A percentile compares a stretch with the other conserved stretches of the same genome.
These are phyloP conservation scores for Rhodosporidiobolus odoratus DNA, from an alignment of 768 basidiomycete species.

Conservation along the genomic window DNA sequence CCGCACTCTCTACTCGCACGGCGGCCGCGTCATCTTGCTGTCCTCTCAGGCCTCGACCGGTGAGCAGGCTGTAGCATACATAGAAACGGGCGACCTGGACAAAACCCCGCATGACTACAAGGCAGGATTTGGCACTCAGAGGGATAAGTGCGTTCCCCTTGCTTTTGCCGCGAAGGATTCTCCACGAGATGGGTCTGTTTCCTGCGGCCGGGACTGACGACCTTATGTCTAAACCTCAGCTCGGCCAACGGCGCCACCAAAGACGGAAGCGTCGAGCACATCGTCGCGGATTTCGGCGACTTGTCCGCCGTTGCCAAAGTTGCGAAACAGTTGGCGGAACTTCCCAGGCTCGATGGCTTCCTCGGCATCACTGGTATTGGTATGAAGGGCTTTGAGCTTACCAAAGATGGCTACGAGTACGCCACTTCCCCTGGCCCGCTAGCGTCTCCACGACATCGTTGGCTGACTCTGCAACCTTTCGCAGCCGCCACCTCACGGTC, in stretches of 20 bases:
- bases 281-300: slow-evolving; percentile 13
- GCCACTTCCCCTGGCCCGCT: not conserved
- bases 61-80: slow-evolving; percentile 5
- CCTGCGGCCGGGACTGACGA: not conserved
- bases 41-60: not conserved
- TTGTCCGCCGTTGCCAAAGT: slow-evolving; percentile 7
- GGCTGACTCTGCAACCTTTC: not conserved
- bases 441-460: not conserved
- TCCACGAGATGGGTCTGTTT: not conserved
- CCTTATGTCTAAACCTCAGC: not conserved
- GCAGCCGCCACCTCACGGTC: slow-evolving; percentile 13
- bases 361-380: slow-evolving; percentile 23
- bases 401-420: slow-evolving; percentile 25
- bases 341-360: slow-evolving; percentile 12
- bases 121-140: slow-evolving; percentile 14
- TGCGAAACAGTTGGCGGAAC: not conserved
- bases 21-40: slow-evolving; percentile 14
- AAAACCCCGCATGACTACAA: slow-evolving; percentile 12
- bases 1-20: slow-evolving; percentile 18
- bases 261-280: slow-evolving; percentile 8
- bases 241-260: slow-evolving; percentile 12
- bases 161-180: not conserved
- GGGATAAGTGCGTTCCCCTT: not conserved
- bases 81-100: slow-evolving; percentile 18
- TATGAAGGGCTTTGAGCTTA: slow-evolving; percentile 20